Evolutionary conservation across 2,329 filamentous ascomycete species (phyloP), one percentile per base, ranked within the genome.

Genomic region (Akanthomyces uredinophilus): DNA sequence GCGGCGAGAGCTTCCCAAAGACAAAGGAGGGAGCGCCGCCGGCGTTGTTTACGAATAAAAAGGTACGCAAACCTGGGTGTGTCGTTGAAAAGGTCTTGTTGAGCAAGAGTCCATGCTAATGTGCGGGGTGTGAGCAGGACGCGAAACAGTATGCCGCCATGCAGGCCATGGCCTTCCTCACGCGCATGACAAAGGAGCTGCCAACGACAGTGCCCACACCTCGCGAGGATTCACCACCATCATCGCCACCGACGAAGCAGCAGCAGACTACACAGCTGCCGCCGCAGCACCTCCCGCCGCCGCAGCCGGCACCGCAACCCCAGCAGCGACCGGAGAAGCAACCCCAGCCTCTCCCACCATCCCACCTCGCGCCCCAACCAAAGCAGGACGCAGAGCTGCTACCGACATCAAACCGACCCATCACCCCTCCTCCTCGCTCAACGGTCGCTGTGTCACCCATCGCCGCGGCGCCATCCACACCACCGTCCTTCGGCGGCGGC

Each of bases 121-220:
- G 8, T 11, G 29, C 24, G 32, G 7, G 3, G 27, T n/a, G 16
- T 22, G 18, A 22, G 10, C 53, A 77, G 72, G 69, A 79, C 41
- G 82, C 83, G 27, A 84, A 82, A 69, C 74, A 79, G 64, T 83
- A 79, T 65, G 82, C 83, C 0, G 81, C 83, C 24, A 78, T 77
- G 66, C 76, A 74, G 14, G 81, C 81, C 27, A 66, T 79, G 24
- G 69, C 75, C 8, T 82, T 75, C 72, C 72, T 83, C 18, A 67
- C 69, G 22, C 60, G 20, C 29, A 22, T 10, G 10, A 47, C 49
- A 13, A 53, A 24, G 7, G 46, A 50, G 10, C 16, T 41, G 2
- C 18, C 35, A 4, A 39, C 14, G 11, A 39, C 14, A 3, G 43
- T 46, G 22, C 46, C n/a, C 11, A 65, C 32, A 8, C 43, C 41